These are phyloP conservation scores for Macrophomina pseudophaseolina DNA, from an alignment of 2,329 filamentous ascomycete species.

Conservation along the genomic window DNA sequence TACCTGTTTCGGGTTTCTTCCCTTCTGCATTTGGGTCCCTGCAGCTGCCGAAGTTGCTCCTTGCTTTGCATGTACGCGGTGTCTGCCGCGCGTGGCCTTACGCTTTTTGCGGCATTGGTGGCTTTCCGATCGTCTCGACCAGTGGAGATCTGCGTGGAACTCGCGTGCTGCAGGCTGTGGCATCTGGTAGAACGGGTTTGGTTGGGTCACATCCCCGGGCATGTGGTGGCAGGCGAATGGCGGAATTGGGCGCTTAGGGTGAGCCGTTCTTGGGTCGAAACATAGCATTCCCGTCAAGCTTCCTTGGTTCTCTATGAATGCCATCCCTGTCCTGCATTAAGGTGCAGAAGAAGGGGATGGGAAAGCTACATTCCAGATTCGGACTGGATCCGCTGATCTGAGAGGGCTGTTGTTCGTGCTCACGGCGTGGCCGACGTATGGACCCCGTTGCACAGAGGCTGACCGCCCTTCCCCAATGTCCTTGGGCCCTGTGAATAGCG, in stretches of 20 bases:
- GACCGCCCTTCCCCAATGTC: neutral
- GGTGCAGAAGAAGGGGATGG: neutral
- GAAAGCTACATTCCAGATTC: no score
- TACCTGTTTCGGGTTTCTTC: neutral
- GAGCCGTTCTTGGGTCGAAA: neutral
- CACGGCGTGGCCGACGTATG: neutral
- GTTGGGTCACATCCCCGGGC: constrained; percentile 12
- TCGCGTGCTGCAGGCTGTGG: constrained; percentile 10
- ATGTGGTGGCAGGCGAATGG: neutral
- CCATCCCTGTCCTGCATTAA: neutral
- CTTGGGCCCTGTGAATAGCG: neutral
- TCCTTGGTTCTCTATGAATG: neutral
- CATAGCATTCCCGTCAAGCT: neutral
- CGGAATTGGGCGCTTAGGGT: neutral
- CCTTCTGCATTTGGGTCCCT: neutral
- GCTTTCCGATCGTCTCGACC: neutral
- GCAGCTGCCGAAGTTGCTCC: neutral
- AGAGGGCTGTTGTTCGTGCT: neutral
- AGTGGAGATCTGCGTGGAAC: neutral
- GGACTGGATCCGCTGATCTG: neutral
- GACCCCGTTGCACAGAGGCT: neutral
- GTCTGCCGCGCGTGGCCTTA: neutral
- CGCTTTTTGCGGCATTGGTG: neutral
- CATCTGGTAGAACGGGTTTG: neutral
- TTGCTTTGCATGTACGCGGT: neutral